Evolutionary conservation across 1,139 yeast genomes (phyloP).

Genomic region (Ogataea hybrid): DNA sequence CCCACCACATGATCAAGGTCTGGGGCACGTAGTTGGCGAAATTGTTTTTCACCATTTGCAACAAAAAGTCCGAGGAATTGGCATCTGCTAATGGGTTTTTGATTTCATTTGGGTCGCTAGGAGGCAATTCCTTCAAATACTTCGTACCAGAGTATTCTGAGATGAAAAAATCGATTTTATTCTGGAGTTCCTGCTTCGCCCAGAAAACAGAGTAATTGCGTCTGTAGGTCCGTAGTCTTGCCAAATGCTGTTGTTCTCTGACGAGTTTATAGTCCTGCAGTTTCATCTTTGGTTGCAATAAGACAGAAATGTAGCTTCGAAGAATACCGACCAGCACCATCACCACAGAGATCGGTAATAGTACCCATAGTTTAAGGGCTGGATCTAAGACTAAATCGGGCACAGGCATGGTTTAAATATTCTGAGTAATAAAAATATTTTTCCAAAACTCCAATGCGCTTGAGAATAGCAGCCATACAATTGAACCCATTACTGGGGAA

Average conservation of each 20-base stretch:
- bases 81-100: constrained; percentile 70
- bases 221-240: constrained; percentile 54
- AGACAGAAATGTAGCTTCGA: constrained; percentile 62
- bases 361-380: constrained; percentile 82
- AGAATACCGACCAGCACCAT: constrained; percentile 90
- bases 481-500: constrained; percentile 65
- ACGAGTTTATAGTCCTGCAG: constrained; percentile 42
- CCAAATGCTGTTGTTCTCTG: constrained; percentile 63
- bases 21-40: constrained; percentile 86
- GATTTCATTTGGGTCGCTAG: constrained; percentile 39
- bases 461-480: constrained; percentile 67
- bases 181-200: constrained; percentile 40
- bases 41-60: constrained; percentile 78
- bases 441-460: constrained; percentile 32
- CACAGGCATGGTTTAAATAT: constrained; percentile 9
- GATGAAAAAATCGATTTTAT: constrained; percentile 14
- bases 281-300: constrained; percentile 55
- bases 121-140: constrained; percentile 36
- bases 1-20: constrained; percentile 95
- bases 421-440: neutral
- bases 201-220: constrained; percentile 47
- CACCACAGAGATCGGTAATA: constrained; percentile 82
- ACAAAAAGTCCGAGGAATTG: constrained; percentile 67
- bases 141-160: constrained; percentile 19
- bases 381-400: constrained; percentile 74